A percentile compares a stretch with the other conserved stretches of the same genome.
Evolutionary conservation across 441 rosid genomes (phyloP).

Genomic region (Geranium incanum): DNA sequence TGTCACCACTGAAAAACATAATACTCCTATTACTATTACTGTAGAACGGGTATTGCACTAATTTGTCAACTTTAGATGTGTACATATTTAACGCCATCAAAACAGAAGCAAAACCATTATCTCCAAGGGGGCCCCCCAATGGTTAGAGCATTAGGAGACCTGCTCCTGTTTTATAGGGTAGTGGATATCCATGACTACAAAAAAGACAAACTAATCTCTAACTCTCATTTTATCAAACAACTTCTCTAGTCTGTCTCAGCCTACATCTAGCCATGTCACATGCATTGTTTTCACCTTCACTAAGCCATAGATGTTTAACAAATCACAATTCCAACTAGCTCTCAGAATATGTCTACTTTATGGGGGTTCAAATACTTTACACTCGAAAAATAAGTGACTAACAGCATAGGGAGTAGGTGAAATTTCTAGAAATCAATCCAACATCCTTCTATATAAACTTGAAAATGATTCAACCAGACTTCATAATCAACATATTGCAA

Average conservation of each 20-base stretch:
- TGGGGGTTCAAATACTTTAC: background rate
- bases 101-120: background rate
- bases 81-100: background rate
- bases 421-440: background rate
- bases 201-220: background rate
- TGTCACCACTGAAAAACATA: background rate
- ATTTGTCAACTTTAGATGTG: background rate
- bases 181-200: background rate
- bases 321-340: background rate
- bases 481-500: background rate
- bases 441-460: background rate
- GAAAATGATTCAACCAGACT: background rate
- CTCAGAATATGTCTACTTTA: background rate
- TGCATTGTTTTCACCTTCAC: background rate
- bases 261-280: background rate
- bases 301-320: background rate
- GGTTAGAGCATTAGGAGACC: background rate
- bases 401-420: background rate
- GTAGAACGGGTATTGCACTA: background rate
- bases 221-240: background rate
- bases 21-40: background rate
- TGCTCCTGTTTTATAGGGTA: background rate
- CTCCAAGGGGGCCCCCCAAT: background rate
- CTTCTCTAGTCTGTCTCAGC: background rate
- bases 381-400: background rate